A percentile compares a stretch with the other conserved stretches of the same genome.
Evolutionary conservation across 2,329 filamentous ascomycete genomes (phyloP).

Genomic region (Chrysosporium queenslandicum): DNA sequence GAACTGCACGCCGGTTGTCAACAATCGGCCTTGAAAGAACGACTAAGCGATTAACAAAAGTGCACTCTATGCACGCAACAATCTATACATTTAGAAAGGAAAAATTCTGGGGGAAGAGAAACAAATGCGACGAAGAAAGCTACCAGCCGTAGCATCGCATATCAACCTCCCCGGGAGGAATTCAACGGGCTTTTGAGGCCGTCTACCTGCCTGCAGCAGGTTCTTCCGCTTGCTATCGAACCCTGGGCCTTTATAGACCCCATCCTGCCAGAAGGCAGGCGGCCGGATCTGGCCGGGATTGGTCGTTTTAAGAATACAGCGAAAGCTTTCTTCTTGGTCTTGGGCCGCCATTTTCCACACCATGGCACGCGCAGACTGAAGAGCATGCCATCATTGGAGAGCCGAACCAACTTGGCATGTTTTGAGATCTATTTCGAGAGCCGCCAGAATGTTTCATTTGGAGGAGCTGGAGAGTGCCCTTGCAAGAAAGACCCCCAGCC

Average conservation of each 20-base stretch:
- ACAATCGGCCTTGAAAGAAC: constrained; percentile 7
- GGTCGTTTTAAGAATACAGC: neutral
- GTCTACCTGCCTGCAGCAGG: neutral
- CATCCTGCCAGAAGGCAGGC: neutral
- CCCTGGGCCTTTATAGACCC: neutral
- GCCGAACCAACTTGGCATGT: neutral
- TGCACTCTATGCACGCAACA: neutral
- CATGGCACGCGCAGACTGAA: neutral
- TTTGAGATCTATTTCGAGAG: neutral
- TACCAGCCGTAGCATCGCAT: neutral
- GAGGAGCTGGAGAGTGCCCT: neutral
- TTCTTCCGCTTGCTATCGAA: neutral
- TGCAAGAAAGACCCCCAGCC: neutral
- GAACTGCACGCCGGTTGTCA: constrained; percentile 3
- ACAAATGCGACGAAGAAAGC: neutral
- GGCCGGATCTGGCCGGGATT: neutral
- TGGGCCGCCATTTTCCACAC: neutral
- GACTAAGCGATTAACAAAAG: constrained; percentile 7
- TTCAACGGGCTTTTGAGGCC: neutral
- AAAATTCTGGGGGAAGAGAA: neutral
- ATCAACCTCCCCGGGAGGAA: neutral
- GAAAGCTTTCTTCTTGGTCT: neutral
- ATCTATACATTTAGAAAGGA: neutral
- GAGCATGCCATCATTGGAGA: neutral
- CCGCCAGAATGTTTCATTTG: too few relatives aligned